These are phyloP conservation scores for Phytophthora capsici DNA, from an alignment of 352 stramenopile species.

Conservation along the genomic window DNA sequence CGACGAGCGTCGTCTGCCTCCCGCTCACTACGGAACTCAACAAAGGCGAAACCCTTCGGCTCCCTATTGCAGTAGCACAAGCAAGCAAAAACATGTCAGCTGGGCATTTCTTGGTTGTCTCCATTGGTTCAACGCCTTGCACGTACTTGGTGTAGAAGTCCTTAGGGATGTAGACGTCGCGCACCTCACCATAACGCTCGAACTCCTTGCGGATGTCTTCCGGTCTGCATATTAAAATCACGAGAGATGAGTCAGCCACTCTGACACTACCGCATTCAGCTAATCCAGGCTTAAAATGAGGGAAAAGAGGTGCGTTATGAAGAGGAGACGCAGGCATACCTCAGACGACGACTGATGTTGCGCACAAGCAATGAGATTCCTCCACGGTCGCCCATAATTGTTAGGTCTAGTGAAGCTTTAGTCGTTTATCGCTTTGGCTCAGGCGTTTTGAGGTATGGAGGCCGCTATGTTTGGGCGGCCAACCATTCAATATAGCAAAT, in stretches of 20 bases:
- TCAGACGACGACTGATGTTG: constrained; percentile 92
- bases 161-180: constrained; percentile 96
- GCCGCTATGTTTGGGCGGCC: constrained; percentile 15
- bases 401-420: constrained; percentile 21
- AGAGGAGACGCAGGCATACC: constrained; percentile 41
- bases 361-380: constrained; percentile 94
- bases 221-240: constrained; percentile 47
- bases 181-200: constrained; percentile 93
- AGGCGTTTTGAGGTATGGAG: constrained; percentile 29
- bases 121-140: not conserved
- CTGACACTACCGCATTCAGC: constrained; percentile 7
- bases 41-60: constrained; percentile 96
- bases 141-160: constrained; percentile 93
- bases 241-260: constrained; percentile 11
- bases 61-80: constrained; percentile 53
- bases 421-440: constrained; percentile 25
- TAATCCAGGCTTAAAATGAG: not conserved
- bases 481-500: constrained; percentile 35
- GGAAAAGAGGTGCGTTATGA: not conserved
- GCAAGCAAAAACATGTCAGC: constrained; percentile 3
- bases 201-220: constrained; percentile 94
- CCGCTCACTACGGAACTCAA: constrained; percentile 94
- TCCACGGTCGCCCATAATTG: constrained; percentile 52
- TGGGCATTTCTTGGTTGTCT: not conserved
- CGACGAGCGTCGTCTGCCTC: constrained; percentile 91